Base-by-base conservation (phyloP, 768 basidiomycete genomes). In the Polyporus arcularius region DNA sequence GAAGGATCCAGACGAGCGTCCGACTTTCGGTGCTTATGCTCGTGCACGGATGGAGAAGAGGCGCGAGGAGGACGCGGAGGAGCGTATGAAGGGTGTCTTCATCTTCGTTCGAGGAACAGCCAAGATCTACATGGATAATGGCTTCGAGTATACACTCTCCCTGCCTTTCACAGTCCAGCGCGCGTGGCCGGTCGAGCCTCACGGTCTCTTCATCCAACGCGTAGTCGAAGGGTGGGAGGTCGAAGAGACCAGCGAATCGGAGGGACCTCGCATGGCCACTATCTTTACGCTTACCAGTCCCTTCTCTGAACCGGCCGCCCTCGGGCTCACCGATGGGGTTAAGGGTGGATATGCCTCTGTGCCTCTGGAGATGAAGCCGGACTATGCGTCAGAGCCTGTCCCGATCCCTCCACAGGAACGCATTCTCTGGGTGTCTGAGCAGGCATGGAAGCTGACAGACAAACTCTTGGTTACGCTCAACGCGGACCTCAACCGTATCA, bases 201-300 rank as follows among this genome's bases (percentile, higher is more conserved):
- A 90, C 63, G 92, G 92, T 1, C 82, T 94, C 26, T 79, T 94
- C 75, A 83, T 94, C 45, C 89, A 94, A 67, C 80, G 92, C 30
- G 82, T 84, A 4, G 76, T 92, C 50, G 89, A 90, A 65, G 78
- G 82, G 1, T 76, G 77, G 6, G 92, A 94, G 70, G 68, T 87
- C 5, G 78, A 82, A 16, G 90, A 92, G 56, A 86, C 86, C 3
- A 81, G 82, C 51, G 67, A 77, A n/a, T 82, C 84, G 0, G 88
- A 87, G 10, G 87, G 92, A 41, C 77, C 82, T 16, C 78, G 85
- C 0, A 78, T 93, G n/a, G 90, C 92, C 0, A 92, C 90, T 14
- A 82, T 94, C 28, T 94, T 93, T 72, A 85, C 88, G 16, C 77
- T 94, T 62, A 88, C 86, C 9, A 89, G 84, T 65, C 87, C 91